Percentiles rank a stretch among this genome's conserved stretches.
These are phyloP conservation scores for Rhizophora mangle DNA, from an alignment of 345 rosid genomes.

Conservation along the genomic window DNA sequence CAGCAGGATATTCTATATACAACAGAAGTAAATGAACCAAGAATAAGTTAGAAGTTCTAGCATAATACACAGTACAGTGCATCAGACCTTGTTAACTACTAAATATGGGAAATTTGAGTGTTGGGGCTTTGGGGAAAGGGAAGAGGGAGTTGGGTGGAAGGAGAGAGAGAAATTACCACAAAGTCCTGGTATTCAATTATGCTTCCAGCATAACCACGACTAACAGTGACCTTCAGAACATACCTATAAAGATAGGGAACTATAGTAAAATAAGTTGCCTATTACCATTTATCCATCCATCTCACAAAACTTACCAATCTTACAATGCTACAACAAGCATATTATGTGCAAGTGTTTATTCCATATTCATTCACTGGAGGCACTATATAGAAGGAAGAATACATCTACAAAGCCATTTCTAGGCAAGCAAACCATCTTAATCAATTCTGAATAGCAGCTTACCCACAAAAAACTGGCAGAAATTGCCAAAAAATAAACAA, in stretches of 20 bases:
- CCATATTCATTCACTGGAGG: background rate
- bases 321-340: background rate
- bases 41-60: too few species aligned
- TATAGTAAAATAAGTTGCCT: conserved; percentile 2
- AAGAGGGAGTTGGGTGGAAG: too few species aligned
- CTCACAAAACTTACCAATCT: background rate
- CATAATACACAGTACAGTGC: too few species aligned
- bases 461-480: conserved; percentile 6
- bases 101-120: too few species aligned
- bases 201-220: conserved; percentile 91
- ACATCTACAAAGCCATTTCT: background rate
- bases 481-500: background rate
- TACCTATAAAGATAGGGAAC: conserved; percentile 49
- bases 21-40: too few species aligned
- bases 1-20: too few species aligned
- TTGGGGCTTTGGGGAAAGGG: too few species aligned
- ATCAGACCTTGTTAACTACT: too few species aligned
- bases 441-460: background rate
- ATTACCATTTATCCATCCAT: background rate
- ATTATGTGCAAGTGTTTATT: background rate
- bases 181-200: conserved; percentile 90
- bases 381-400: background rate
- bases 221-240: conserved; percentile 85
- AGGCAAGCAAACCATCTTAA: background rate
- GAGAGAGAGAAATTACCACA: conserved; percentile 48